Evolutionary conservation across 345 rosid genomes (phyloP).

Genomic region (Dimocarpus longan): DNA sequence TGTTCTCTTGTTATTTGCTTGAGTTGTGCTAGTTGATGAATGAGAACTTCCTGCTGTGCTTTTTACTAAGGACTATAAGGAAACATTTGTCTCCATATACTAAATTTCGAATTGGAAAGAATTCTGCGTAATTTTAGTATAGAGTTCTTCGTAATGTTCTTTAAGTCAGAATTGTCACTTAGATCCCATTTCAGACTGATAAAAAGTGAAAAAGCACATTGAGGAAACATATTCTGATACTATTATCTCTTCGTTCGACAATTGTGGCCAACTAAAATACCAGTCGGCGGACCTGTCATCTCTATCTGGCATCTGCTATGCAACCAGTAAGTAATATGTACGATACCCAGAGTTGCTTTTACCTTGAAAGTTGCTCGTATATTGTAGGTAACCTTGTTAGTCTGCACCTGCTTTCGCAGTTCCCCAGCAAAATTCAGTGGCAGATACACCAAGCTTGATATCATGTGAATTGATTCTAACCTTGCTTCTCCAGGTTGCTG

Average conservation of each 20-base stretch:
- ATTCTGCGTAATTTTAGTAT: neutral
- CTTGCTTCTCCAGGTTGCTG: constrained; percentile 57
- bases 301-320: constrained; percentile 72
- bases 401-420: constrained; percentile 70
- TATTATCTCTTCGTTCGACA: constrained; percentile 68
- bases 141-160: constrained; percentile 11
- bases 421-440: constrained; percentile 59
- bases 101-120: neutral
- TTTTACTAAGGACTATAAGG: neutral
- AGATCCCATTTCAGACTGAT: constrained; percentile 25
- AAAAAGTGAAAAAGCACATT: constrained; percentile 1
- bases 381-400: constrained; percentile 58
- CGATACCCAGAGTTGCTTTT: constrained; percentile 63
- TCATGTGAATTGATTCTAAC: constrained; percentile 56
- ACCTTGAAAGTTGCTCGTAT: constrained; percentile 70
- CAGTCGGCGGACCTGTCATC: constrained; percentile 78
- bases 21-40: neutral
- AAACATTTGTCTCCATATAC: neutral
- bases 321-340: constrained; percentile 76
- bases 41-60: neutral
- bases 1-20: neutral
- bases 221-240: constrained; percentile 1
- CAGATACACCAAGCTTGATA: constrained; percentile 77
- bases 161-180: constrained; percentile 14
- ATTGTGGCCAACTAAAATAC: constrained; percentile 54